Conservation (phyloP, 2,329 filamentous ascomycete genomes). For the Trichoderma atrobrunneum region DNA sequence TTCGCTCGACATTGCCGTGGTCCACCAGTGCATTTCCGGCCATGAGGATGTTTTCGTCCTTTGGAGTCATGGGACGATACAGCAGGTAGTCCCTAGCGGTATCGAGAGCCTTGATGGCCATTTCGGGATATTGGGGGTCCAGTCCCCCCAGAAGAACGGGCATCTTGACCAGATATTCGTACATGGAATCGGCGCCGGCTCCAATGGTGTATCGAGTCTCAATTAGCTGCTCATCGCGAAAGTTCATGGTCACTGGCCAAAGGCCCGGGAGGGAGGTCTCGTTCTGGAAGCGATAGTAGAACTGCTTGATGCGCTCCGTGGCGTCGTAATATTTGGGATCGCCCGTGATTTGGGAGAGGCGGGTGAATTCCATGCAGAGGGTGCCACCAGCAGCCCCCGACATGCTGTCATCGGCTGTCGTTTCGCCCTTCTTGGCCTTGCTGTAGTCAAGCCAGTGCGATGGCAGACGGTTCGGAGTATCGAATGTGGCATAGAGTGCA, state of each 20-base stretch:
- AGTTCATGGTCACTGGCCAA: slow-evolving; percentile 67
- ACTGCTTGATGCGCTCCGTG: slow-evolving; percentile 68
- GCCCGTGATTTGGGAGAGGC: slow-evolving; percentile 69
- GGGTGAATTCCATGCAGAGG: slow-evolving; percentile 70
- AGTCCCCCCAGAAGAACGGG: slow-evolving; percentile 62
- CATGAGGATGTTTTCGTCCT: slow-evolving; percentile 59
- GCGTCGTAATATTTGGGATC: slow-evolving; percentile 74
- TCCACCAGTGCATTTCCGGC: slow-evolving; percentile 43
- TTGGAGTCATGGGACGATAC: slow-evolving; percentile 64
- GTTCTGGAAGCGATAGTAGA: slow-evolving; percentile 63
- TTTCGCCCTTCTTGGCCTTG: slow-evolving; percentile 38
- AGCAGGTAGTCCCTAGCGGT: slow-evolving; percentile 61
- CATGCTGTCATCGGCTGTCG: slow-evolving; percentile 37
- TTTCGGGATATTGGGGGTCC: slow-evolving; percentile 58
- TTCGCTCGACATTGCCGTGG: slow-evolving; percentile 30
- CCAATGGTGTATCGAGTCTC: slow-evolving; percentile 44
- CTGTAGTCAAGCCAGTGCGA: slow-evolving; percentile 45
- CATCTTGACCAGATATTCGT: slow-evolving; percentile 62
- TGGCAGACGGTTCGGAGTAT: slow-evolving; percentile 54
- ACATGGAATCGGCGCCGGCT: slow-evolving; percentile 48
- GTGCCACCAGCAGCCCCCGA: slow-evolving; percentile 56
- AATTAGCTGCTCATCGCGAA: slow-evolving; percentile 47
- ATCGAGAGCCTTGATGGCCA: slow-evolving; percentile 63
- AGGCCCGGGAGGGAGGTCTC: slow-evolving; percentile 67
- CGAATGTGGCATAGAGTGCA: slow-evolving; percentile 52